Evolutionary conservation across 345 rosid species (phyloP).

Genomic region (Barbarea vulgaris): DNA sequence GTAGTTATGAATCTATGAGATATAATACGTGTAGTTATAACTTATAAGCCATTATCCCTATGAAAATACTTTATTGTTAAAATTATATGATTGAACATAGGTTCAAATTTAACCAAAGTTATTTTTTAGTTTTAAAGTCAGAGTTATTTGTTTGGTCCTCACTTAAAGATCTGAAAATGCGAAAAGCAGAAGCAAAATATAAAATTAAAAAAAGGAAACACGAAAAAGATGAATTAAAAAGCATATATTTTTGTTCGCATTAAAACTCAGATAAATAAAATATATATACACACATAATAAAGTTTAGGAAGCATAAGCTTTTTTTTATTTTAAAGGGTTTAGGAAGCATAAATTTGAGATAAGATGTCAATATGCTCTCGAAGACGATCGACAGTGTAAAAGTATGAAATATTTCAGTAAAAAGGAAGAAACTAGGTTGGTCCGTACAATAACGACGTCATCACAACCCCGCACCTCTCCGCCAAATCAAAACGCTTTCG

Average conservation of each 20-base stretch:
- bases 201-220: neutral
- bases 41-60: neutral
- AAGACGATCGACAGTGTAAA: neutral
- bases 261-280: neutral
- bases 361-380: neutral
- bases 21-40: neutral
- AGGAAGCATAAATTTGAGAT: slow-evolving; percentile 3
- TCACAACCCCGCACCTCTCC: slow-evolving; percentile 21
- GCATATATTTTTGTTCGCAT: neutral
- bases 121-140: neutral
- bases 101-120: neutral
- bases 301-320: neutral
- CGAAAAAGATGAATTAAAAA: neutral
- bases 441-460: slow-evolving; percentile 37
- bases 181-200: slow-evolving; percentile 3
- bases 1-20: neutral
- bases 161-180: neutral
- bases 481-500: neutral
- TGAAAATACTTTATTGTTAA: neutral
- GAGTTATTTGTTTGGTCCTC: slow-evolving; percentile 6
- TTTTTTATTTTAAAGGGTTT: no score
- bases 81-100: neutral
- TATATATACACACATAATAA: neutral
- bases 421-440: neutral
- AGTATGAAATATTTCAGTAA: neutral